phyloP scores from a whole-genome alignment of 1,139 yeast genomes.

The Protomyces arabidopsidicola region DNA sequence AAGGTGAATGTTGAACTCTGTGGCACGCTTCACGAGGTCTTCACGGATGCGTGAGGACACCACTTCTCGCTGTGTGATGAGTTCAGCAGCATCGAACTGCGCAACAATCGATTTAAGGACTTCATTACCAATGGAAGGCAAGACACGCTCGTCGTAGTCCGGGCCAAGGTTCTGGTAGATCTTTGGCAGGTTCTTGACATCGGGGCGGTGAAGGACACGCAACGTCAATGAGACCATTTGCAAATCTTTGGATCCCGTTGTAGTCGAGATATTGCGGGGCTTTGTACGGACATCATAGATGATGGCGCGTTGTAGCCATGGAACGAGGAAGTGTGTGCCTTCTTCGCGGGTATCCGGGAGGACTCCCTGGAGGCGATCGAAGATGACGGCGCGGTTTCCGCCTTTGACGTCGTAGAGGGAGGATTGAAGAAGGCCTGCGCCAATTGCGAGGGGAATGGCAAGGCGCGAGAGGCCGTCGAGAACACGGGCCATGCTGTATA shows the following conservation, averaged over 20 bases:
- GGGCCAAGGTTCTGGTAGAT: slow-evolving; percentile 86
- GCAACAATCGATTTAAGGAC: slow-evolving; percentile 93
- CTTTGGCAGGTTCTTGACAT: slow-evolving; percentile 69
- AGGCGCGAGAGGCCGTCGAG: slow-evolving; percentile 28
- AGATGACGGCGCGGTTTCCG: slow-evolving; percentile 91
- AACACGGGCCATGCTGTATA: slow-evolving; percentile 8
- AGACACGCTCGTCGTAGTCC: slow-evolving; percentile 94
- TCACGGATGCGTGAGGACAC: slow-evolving; percentile 86
- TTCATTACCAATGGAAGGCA: slow-evolving; percentile 96
- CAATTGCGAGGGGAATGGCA: slow-evolving; percentile 51
- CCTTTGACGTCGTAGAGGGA: slow-evolving; percentile 79
- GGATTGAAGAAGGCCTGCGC: slow-evolving; percentile 61
- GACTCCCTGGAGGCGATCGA: slow-evolving; percentile 88
- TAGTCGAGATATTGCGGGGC: slow-evolving; percentile 89
- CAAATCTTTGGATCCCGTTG: slow-evolving; percentile 94
- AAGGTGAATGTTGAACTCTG: slow-evolving; percentile 80
- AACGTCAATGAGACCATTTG: slow-evolving; percentile 92
- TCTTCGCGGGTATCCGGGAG: slow-evolving; percentile 83
- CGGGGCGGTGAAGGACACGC: slow-evolving; percentile 92
- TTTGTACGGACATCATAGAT: slow-evolving; percentile 85
- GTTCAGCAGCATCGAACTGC: slow-evolving; percentile 96
- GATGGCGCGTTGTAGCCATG: slow-evolving; percentile 93
- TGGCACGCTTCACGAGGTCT: slow-evolving; percentile 78
- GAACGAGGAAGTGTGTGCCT: slow-evolving; percentile 91
- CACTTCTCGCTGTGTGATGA: slow-evolving; percentile 93